Percentiles rank a stretch among this genome's conserved stretches.
These are phyloP conservation scores for Ganoderma multipileum DNA, from an alignment of 1,284 basidiomycete species.

Conservation along the genomic window DNA sequence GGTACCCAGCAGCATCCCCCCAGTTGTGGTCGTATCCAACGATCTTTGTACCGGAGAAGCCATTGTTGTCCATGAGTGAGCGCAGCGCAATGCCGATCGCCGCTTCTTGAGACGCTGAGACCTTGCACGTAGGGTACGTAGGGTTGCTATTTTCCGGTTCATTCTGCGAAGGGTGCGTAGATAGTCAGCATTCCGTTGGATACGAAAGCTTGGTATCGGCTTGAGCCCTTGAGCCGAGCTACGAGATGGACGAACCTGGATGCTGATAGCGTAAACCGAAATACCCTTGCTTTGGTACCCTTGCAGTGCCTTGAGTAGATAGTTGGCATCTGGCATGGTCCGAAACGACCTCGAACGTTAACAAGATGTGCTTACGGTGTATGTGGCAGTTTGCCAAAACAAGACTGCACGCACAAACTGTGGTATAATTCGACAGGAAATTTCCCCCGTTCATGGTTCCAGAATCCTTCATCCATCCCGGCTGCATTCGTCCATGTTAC, in stretches of 20 bases:
- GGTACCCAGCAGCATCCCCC: constrained; percentile 54
- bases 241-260: constrained; percentile 36
- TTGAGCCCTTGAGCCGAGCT: neutral
- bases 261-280: constrained; percentile 50
- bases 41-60: constrained; percentile 50
- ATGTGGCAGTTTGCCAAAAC: neutral
- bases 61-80: constrained; percentile 51
- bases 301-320: constrained; percentile 48
- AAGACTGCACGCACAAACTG: constrained; percentile 41
- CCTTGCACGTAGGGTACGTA: constrained; percentile 52
- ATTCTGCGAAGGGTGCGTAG: constrained; percentile 43
- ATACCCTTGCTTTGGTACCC: constrained; percentile 52
- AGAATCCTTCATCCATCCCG: constrained; percentile 59
- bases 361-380: too few species aligned
- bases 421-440: constrained; percentile 45
- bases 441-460: constrained; percentile 52
- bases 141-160: constrained; percentile 53
- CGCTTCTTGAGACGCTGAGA: constrained; percentile 49
- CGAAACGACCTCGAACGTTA: neutral
- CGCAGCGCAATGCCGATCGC: constrained; percentile 50
- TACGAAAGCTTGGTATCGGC: neutral
- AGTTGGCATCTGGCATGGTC: constrained; percentile 26
- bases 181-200: neutral
- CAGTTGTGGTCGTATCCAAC: constrained; percentile 61
- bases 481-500: constrained; percentile 40